Percentiles rank a stretch among this genome's conserved stretches.
These are phyloP conservation scores for Neonectria neomacrospora DNA, from an alignment of 2,329 filamentous ascomycete genomes.

Conservation along the genomic window DNA sequence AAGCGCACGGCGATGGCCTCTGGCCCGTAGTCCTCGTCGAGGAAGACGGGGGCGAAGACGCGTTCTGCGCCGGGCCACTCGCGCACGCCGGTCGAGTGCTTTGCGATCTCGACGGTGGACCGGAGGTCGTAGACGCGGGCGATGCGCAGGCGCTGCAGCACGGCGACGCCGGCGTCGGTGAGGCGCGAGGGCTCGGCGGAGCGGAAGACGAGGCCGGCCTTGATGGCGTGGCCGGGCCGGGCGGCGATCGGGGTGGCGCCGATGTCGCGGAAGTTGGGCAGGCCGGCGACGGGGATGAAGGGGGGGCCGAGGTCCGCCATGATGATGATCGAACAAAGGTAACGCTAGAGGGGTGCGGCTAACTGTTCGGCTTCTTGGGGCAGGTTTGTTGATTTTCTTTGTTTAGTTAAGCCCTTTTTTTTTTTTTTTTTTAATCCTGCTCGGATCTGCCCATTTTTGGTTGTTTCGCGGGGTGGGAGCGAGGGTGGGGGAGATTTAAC, in stretches of 20 bases:
- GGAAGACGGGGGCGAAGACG: constrained; percentile 73
- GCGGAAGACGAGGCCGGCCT: constrained; percentile 70
- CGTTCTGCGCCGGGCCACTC: constrained; percentile 56
- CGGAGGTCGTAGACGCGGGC: constrained; percentile 75
- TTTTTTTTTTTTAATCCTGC: too few species aligned
- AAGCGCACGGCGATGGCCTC: constrained; percentile 71
- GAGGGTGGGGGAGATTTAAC: not conserved
- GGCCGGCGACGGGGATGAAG: constrained; percentile 64
- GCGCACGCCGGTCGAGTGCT: constrained; percentile 48
- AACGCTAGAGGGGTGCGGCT: not conserved
- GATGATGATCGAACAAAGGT: not conserved
- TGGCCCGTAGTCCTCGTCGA: constrained; percentile 68
- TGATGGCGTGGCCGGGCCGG: constrained; percentile 64
- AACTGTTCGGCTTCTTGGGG: not conserved
- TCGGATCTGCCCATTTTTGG: not conserved
- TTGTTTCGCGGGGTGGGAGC: not conserved
- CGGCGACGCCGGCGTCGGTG: constrained; percentile 62
- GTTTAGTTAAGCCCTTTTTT: not conserved
- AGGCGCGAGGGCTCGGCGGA: constrained; percentile 73
- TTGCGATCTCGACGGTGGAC: constrained; percentile 67
- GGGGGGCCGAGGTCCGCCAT: constrained; percentile 51
- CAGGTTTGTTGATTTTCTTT: not conserved
- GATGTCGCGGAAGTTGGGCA: constrained; percentile 76
- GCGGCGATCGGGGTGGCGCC: constrained; percentile 64
- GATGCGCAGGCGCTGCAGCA: constrained; percentile 68